Conservation (phyloP, 192 early-diverging fungal genomes). For the Dissophora globulifera region DNA sequence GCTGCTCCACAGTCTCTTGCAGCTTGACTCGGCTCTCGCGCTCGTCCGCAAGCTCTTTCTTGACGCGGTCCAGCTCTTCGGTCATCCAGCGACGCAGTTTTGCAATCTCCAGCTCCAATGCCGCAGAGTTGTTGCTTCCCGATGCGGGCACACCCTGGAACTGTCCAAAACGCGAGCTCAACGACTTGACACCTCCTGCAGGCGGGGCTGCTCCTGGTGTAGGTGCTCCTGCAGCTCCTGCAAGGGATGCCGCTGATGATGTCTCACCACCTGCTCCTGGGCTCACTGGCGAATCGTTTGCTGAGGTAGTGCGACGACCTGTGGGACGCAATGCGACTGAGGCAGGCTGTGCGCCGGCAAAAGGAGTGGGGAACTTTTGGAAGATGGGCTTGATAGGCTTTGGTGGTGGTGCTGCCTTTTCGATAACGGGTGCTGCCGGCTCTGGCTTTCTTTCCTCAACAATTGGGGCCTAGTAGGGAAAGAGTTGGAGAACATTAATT, state of each 20-base stretch:
- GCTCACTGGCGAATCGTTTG: constrained; percentile 13
- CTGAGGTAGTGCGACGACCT: constrained; percentile 23
- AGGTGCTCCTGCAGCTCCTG: constrained; percentile 5
- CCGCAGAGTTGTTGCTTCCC: constrained; percentile 33
- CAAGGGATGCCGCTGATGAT: not conserved
- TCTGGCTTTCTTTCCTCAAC: constrained; percentile 42
- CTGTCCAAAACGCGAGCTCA: constrained; percentile 51
- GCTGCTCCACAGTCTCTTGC: constrained; percentile 29
- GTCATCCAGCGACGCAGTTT: constrained; percentile 53
- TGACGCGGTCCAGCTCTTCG: constrained; percentile 51
- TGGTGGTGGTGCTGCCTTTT: constrained; percentile 30
- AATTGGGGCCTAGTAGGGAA: constrained; percentile 28
- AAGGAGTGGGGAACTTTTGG: constrained; percentile 53
- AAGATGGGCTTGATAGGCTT: constrained; percentile 56
- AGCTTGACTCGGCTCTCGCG: constrained; percentile 43
- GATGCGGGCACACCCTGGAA: constrained; percentile 53
- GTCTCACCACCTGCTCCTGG: not conserved
- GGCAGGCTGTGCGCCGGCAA: constrained; percentile 35
- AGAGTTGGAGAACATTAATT: not conserved
- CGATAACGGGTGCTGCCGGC: constrained; percentile 13
- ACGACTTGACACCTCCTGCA: constrained; percentile 50
- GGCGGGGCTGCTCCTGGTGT: constrained; percentile 15
- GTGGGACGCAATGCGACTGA: constrained; percentile 26
- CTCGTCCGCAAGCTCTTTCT: constrained; percentile 49
- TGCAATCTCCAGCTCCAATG: constrained; percentile 43